phyloP scores from a whole-genome alignment of 2,329 filamentous ascomycete genomes.

The Talaromyces sp. region DNA sequence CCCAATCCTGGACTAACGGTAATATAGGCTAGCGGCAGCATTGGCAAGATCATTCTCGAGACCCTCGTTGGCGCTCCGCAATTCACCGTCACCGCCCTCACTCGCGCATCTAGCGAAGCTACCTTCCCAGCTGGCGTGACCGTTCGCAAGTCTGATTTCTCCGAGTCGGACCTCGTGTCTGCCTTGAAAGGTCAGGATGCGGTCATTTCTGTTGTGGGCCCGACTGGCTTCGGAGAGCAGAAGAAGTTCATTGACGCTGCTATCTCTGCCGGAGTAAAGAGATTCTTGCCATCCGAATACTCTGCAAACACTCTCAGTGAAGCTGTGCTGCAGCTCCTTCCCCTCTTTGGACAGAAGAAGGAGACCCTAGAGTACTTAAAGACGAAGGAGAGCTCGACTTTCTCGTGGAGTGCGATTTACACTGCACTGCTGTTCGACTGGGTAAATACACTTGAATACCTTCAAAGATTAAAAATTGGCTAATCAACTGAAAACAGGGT shows the following conservation, averaged over 20 bases:
- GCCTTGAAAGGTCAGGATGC: conserved; percentile 26
- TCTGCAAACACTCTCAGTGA: conserved; percentile 23
- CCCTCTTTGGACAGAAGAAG: conserved; percentile 22
- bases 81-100: conserved; percentile 22
- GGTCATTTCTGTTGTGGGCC: conserved; percentile 25
- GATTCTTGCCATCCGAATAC: conserved; percentile 32
- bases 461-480: too few relatives aligned
- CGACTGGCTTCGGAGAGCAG: conserved; percentile 21
- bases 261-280: conserved; percentile 26
- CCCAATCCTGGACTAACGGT: neutral
- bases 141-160: conserved; percentile 22
- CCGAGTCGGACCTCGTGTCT: conserved; percentile 17
- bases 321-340: conserved; percentile 20
- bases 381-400: conserved; percentile 38
- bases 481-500: conserved; percentile 28
- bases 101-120: conserved; percentile 17
- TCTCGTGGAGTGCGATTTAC: conserved; percentile 59
- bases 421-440: conserved; percentile 61
- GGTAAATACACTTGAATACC: conserved; percentile 20
- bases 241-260: conserved; percentile 27
- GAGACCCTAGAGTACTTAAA: conserved; percentile 49
- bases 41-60: conserved; percentile 20
- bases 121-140: conserved; percentile 19
- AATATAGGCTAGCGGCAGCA: conserved; percentile 20
- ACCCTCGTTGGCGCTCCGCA: conserved; percentile 13